Base-by-base conservation (phyloP, 2,329 filamentous ascomycete genomes). In the Aureobasidium sp. region DNA sequence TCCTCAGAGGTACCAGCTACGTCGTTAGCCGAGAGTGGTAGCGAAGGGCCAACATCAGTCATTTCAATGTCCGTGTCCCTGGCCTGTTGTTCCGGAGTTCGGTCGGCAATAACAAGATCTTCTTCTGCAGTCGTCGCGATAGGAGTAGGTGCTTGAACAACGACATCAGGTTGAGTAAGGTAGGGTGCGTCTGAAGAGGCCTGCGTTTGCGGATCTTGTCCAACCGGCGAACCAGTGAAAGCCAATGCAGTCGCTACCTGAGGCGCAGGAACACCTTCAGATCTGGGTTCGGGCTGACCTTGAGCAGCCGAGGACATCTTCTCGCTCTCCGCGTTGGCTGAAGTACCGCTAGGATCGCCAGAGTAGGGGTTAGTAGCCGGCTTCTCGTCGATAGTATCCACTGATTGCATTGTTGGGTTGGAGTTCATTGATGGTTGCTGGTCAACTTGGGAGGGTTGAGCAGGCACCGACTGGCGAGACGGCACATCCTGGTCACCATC, bases 1-100 rank as follows among this genome's bases (percentile, higher is more conserved):
- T 72, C 68, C 20, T 71, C 72, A 41, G 77, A 72, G 53, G 77
- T 72, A 15, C 59, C 59, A 27, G 75, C 72, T 20, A 84, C 76
- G 59, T 84, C 81, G 44, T 80, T 77, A 41, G 74, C 69, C n/a
- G 81, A 77, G 46, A 81, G 72, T 34, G 83, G 81, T 46, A 81
- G 69, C 37, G 75, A 71, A 32, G 78, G 73, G 6, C 69, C 69
- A 8, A 79, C 80, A 72, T 90, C 87, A 39, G 81, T 79, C 84
- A 90, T 90, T 61, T 86, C 81, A 61, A 87, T 78, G 66, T 84
- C 81, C 59, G 75, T 81, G 67, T 86, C 84, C 4, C 72, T 69
- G 55, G 75, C 70, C 63, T 77, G 73, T 66, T 81, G 79, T 63
- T 78, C 71, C 29, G 77, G 74, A 15, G 79, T 82, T 73, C 76